Conservation (phyloP, 164 flowering plant genomes). For the Liquidambar formosana region DNA sequence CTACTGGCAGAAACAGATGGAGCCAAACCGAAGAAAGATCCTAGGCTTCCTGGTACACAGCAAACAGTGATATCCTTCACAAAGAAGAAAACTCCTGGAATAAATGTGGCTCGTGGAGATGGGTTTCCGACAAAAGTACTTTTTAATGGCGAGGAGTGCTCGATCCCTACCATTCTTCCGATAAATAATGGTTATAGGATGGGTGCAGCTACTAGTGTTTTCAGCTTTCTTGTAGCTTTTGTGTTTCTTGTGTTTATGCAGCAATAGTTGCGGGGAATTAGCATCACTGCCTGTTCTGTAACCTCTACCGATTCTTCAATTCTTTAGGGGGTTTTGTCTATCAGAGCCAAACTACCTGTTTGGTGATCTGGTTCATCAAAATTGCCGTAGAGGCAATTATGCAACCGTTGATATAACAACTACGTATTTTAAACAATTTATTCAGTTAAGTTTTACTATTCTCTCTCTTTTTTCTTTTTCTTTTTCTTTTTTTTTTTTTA, state of each 20-base stretch:
- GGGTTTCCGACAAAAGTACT: constrained; percentile 24
- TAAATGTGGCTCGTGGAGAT: constrained; percentile 15
- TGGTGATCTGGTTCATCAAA: not conserved
- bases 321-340: not conserved
- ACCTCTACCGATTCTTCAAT: not conserved
- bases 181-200: constrained; percentile 7
- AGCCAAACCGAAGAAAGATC: constrained; percentile 8
- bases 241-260: constrained; percentile 2
- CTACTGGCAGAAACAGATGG: constrained; percentile 5
- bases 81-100: constrained; percentile 20
- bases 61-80: constrained; percentile 20
- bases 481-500: too few relatives aligned
- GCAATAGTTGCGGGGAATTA: not conserved
- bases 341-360: not conserved
- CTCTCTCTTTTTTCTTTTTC: too few relatives aligned
- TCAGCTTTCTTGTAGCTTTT: not conserved
- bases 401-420: too few relatives aligned
- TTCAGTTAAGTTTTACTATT: too few relatives aligned
- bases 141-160: constrained; percentile 24
- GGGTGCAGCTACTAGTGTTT: constrained; percentile 1
- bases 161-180: constrained; percentile 15
- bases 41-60: constrained; percentile 18
- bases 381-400: too few relatives aligned
- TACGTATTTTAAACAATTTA: too few relatives aligned
- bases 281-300: not conserved